A percentile compares a stretch with the other conserved stretches of the same genome.
Evolutionary conservation across 2,329 filamentous ascomycete genomes (phyloP).

Genomic region (Neonectria hederae): DNA sequence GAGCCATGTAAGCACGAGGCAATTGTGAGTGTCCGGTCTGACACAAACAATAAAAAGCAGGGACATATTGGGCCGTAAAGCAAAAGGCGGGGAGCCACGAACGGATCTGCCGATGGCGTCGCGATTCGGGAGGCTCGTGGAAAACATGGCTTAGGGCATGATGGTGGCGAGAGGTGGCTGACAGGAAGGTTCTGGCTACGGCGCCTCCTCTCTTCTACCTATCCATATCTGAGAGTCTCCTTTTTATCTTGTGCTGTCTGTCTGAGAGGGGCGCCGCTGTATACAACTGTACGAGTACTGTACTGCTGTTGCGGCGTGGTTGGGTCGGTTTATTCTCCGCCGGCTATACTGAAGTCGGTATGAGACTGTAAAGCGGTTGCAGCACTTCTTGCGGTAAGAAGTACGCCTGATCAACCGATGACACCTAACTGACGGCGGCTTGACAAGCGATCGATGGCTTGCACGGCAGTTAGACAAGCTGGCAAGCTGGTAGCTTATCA

Average conservation of each 20-base stretch:
- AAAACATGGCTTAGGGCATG: not conserved
- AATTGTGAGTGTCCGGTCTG: no score
- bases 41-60: no score
- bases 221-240: not conserved
- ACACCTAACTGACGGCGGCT: not conserved
- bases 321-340: not conserved
- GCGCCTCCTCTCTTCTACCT: not conserved
- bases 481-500: not conserved
- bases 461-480: not conserved
- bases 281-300: no score
- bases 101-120: constrained; percentile 9
- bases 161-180: not conserved
- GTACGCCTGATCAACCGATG: not conserved
- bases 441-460: not conserved
- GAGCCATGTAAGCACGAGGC: not conserved
- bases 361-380: no score
- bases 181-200: not conserved
- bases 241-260: not conserved
- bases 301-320: not conserved
- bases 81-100: not conserved
- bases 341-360: not conserved
- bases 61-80: not conserved
- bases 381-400: no score
- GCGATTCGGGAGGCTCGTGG: not conserved
- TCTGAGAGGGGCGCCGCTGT: no score